Evolutionary conservation across 805 yeast species (phyloP).

Genomic region (Monosporozyma servazzii): DNA sequence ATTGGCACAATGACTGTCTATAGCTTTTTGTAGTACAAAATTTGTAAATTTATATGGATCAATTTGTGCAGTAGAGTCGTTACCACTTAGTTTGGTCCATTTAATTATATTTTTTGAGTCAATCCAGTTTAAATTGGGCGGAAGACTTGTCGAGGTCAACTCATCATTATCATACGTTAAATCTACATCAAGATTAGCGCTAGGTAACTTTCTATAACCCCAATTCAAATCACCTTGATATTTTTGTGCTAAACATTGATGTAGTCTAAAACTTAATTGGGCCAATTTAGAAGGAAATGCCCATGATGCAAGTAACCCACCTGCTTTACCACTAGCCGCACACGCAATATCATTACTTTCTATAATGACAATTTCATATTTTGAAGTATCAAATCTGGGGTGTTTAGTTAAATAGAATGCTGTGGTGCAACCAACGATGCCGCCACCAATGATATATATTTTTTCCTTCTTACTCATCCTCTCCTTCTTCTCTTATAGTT

Average conservation of each 20-base stretch:
- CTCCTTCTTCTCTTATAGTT: not conserved
- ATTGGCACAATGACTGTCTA: conserved; percentile 76
- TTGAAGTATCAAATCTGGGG: conserved; percentile 62
- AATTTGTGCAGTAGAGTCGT: conserved; percentile 88
- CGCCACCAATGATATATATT: conserved; percentile 85
- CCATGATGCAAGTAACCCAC: conserved; percentile 90
- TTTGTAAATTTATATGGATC: conserved; percentile 94
- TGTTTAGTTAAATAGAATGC: conserved; percentile 84
- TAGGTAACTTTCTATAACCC: conserved; percentile 87
- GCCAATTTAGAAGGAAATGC: conserved; percentile 95
- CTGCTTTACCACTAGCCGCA: conserved; percentile 96
- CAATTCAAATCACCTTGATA: conserved; percentile 79
- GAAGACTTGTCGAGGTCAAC: conserved; percentile 29
- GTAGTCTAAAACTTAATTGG: conserved; percentile 76
- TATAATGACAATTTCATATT: conserved; percentile 71
- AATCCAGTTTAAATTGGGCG: conserved; percentile 72
- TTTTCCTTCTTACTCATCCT: conserved; percentile 50
- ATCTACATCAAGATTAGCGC: conserved; percentile 82
- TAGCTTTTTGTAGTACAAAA: conserved; percentile 66
- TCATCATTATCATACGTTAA: conserved; percentile 25
- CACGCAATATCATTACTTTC: conserved; percentile 93
- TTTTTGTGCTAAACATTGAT: conserved; percentile 69
- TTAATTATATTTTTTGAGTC: conserved; percentile 50
- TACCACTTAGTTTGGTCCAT: conserved; percentile 76
- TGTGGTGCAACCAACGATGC: conserved; percentile 91